Conservation (phyloP, 2,329 filamentous ascomycete genomes). For the Alternaria hordeiaustralica region DNA sequence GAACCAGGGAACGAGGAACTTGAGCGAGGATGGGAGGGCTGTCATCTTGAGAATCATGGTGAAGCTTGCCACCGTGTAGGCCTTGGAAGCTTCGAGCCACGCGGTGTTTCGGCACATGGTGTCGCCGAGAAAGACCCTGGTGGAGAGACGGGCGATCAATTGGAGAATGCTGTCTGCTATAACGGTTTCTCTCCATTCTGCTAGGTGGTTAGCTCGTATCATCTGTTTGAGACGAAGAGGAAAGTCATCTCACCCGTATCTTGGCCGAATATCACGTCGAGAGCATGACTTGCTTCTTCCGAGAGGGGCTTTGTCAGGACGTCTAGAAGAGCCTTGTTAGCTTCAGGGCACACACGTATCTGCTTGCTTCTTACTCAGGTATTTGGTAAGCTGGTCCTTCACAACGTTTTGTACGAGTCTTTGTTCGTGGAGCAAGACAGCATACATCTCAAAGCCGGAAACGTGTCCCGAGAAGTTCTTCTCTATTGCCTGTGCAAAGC, state of each 20-base stretch:
- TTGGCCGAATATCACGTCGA: not conserved
- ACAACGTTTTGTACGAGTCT: not conserved
- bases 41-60: not conserved
- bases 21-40: not conserved
- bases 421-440: not conserved
- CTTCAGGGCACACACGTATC: too few species aligned
- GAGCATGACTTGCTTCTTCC: not conserved
- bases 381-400: not conserved
- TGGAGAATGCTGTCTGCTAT: not conserved
- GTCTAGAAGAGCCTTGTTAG: not conserved
- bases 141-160: conserved; percentile 1
- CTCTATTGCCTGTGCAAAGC: not conserved
- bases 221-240: accelerated
- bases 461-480: conserved; percentile 1
- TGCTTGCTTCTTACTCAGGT: not conserved
- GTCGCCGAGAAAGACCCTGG: conserved; percentile 45
- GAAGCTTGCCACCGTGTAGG: conserved; percentile 33
- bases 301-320: not conserved
- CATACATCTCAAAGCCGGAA: not conserved
- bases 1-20: not conserved
- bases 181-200: not conserved
- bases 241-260: not conserved
- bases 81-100: conserved; percentile 46
- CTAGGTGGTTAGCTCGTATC: not conserved
- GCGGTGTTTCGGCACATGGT: conserved; percentile 46